Conservation (phyloP, 73 alveolate genomes). For the Tetrahymena thermophila region DNA sequence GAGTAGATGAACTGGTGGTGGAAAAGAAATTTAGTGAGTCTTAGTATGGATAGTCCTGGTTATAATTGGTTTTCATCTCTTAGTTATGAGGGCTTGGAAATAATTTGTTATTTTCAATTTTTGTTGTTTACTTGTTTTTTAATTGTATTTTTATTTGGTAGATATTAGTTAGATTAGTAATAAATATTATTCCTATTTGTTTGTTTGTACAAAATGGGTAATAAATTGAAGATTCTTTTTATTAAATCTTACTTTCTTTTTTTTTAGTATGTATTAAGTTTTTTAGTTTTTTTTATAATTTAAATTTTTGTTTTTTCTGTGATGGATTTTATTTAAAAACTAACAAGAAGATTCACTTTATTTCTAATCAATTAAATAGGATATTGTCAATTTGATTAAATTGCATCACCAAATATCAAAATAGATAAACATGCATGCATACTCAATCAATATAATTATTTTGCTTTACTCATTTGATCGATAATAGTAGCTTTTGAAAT, state of each 20-base stretch:
- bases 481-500: background rate
- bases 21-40: background rate
- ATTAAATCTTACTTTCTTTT: background rate
- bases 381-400: background rate
- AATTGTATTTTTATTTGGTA: background rate
- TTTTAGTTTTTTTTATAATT: background rate
- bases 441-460: background rate
- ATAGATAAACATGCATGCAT: no score
- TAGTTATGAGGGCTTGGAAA: background rate
- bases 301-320: background rate
- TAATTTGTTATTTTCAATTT: background rate
- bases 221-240: background rate
- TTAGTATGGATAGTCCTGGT: background rate
- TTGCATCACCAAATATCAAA: background rate
- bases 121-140: background rate
- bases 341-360: background rate
- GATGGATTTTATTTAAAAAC: background rate
- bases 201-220: background rate
- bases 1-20: background rate
- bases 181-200: no score
- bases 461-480: background rate
- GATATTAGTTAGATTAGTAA: background rate
- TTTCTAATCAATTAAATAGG: background rate
- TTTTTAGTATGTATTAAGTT: background rate
- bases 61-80: background rate